Conservation (phyloP, 805 yeast species). For the Candida boleticola region DNA sequence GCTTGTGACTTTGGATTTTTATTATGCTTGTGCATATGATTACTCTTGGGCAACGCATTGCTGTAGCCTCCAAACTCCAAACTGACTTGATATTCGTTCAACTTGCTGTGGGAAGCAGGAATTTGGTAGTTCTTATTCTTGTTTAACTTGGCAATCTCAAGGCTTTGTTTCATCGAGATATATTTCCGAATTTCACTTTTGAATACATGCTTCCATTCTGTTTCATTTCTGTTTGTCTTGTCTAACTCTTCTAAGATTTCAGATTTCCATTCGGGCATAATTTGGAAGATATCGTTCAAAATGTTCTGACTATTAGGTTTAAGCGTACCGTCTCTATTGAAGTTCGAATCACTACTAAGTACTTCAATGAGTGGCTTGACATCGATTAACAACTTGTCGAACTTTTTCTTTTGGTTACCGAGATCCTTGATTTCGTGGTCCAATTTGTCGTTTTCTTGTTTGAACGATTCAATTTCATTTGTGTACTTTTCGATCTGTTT, state of each 20-base stretch:
- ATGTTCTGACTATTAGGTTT: constrained; percentile 24
- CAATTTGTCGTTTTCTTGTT: constrained; percentile 18
- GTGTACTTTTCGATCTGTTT: constrained; percentile 12
- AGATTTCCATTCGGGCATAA: constrained; percentile 35
- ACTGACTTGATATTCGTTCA: constrained; percentile 37
- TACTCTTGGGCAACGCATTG: constrained; percentile 24
- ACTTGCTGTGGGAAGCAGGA: constrained; percentile 8
- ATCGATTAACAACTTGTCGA: constrained; percentile 12
- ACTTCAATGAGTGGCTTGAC: constrained; percentile 25
- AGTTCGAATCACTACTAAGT: constrained; percentile 17
- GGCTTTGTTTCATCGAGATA: constrained; percentile 23
- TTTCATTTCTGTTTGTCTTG: constrained; percentile 20
- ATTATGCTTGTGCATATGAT: constrained; percentile 6
- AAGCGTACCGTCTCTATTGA: constrained; percentile 31
- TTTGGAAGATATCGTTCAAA: constrained; percentile 19
- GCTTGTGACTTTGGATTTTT: not conserved
- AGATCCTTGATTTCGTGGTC: constrained; percentile 26
- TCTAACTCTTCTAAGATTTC: constrained; percentile 28
- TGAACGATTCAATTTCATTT: constrained; percentile 16
- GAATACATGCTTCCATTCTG: constrained; percentile 30
- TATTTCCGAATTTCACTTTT: constrained; percentile 28
- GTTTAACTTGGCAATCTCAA: constrained; percentile 25
- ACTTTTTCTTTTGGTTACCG: constrained; percentile 22
- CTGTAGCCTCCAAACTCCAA: constrained; percentile 38
- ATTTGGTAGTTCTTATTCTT: constrained; percentile 30